Evolutionary conservation across 169 alveolate genomes (phyloP), one percentile per base, ranked within the genome.

Genomic region (Plasmodium berghei): DNA sequence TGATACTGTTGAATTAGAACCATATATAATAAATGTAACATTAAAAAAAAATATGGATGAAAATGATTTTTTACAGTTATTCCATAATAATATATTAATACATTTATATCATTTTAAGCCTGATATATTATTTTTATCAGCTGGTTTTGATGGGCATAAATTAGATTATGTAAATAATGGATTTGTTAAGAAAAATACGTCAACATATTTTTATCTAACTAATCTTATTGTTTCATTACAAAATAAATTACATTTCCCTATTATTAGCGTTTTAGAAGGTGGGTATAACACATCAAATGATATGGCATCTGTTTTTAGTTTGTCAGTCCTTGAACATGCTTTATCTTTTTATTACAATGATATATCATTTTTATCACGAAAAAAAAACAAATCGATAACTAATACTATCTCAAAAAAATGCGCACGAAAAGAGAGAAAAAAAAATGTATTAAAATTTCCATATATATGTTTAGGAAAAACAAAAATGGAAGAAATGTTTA

Each of bases 71-170:
- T 91, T 96, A 70, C 72, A 88, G 52, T 92, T 94, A 66, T 95
- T 96, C 69, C 96, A 96, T 75, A 73, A 93, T 20, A 90, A 91
- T 54, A 96, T 97, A n/a, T 92, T 97, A 49, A 98, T 98, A 34
- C 96, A 97, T 89, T 88, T 98, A 22, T 90, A 92, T 67, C 98
- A 96, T 90, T 98, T 98, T 87, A 93, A 95, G 28, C 99, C 99
- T 20, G 98, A 97, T 74, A 92, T 97, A 58, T 96, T 97, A 12
- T 96, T 97, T 63, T 93, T 97, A 42, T 95, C 98, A n/a, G 99
- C 99, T 26, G 99, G 99, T 10, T 98, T 98, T 92, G 99, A 98
- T 92, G 99, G 98, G 0, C 99, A 98, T 89, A 95, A 94, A 92
- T 91, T 96, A 40, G 99, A 99, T 87, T 88, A 94, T 63, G 96